Percentiles rank a stretch among this genome's conserved stretches.
These are phyloP conservation scores for Brasilioporus rufonigricans DNA, from an alignment of 768 basidiomycete species.

Conservation along the genomic window DNA sequence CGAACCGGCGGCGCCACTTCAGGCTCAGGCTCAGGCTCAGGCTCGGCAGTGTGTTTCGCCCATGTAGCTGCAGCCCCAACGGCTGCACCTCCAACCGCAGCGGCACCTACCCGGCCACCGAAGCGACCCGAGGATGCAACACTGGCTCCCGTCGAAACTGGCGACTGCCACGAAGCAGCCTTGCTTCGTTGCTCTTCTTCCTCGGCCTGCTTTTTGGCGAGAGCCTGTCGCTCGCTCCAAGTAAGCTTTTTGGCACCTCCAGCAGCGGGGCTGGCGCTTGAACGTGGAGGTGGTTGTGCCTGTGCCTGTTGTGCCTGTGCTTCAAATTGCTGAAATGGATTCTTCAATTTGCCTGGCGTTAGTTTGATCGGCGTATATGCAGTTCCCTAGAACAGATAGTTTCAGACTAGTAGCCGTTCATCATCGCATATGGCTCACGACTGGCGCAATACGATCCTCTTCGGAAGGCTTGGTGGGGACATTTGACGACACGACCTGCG, in stretches of 20 bases:
- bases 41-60: constrained; percentile 4
- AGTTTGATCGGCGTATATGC: constrained; percentile 87
- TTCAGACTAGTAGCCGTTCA: neutral
- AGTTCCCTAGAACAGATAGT: constrained; percentile 49
- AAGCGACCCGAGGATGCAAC: constrained; percentile 40
- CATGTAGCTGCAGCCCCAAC: constrained; percentile 28
- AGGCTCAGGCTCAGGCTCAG: constrained; percentile 25
- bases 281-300: constrained; percentile 25
- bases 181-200: constrained; percentile 72
- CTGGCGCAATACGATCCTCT: constrained; percentile 82
- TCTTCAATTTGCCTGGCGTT: constrained; percentile 83
- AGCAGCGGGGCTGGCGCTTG: constrained; percentile 5
- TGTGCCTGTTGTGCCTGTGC: constrained; percentile 47
- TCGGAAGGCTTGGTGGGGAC: constrained; percentile 65
- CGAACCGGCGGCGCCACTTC: constrained; percentile 32
- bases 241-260: constrained; percentile 75
- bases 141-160: constrained; percentile 33
- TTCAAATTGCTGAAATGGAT: constrained; percentile 70
- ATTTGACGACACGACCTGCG: constrained; percentile 44
- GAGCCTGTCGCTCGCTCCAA: constrained; percentile 90
- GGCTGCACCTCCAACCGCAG: constrained; percentile 34
- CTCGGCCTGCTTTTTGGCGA: constrained; percentile 83
- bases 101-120: constrained; percentile 25
- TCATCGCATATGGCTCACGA: constrained; percentile 35
- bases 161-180: constrained; percentile 46